Conservation (phyloP, 768 basidiomycete species). For the Cystobasidiopsis lactophilus region DNA sequence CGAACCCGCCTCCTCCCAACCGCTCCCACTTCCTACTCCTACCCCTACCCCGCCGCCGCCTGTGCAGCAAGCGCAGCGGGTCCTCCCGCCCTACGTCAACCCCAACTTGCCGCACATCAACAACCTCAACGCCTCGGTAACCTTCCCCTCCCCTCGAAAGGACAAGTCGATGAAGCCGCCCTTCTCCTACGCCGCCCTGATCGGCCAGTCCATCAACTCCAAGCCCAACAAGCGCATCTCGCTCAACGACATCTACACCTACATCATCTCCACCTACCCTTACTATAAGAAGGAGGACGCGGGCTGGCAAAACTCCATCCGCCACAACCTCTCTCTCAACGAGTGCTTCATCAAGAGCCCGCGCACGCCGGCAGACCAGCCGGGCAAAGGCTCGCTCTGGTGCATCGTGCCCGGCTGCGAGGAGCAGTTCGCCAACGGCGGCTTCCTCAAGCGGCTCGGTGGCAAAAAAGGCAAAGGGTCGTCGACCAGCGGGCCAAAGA, state of each 20-base stretch:
- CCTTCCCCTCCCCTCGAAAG: neutral
- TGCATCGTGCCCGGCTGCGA: conserved; percentile 63
- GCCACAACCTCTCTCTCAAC: conserved; percentile 87
- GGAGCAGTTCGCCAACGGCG: conserved; percentile 47
- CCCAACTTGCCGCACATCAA: too few species aligned
- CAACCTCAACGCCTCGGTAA: too few species aligned
- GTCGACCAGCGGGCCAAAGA: neutral
- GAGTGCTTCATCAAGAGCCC: conserved; percentile 67
- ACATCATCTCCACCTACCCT: conserved; percentile 81
- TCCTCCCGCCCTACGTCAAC: too few species aligned
- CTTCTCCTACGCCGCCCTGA: conserved; percentile 78
- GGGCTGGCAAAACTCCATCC: conserved; percentile 92
- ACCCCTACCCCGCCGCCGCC: too few species aligned
- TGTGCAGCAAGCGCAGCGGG: too few species aligned
- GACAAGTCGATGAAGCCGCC: conserved; percentile 43
- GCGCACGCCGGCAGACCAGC: conserved; percentile 31
- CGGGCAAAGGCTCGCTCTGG: conserved; percentile 63
- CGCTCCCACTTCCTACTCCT: too few species aligned
- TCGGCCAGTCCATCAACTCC: conserved; percentile 80
- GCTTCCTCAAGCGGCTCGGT: conserved; percentile 10
- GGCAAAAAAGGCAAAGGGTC: neutral
- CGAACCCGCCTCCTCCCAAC: too few species aligned
- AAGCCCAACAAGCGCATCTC: conserved; percentile 64
- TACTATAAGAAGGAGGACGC: conserved; percentile 77
- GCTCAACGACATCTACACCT: conserved; percentile 87